phyloP scores from a whole-genome alignment of 2,329 filamentous ascomycete genomes.

The Curvularia verruculosa region DNA sequence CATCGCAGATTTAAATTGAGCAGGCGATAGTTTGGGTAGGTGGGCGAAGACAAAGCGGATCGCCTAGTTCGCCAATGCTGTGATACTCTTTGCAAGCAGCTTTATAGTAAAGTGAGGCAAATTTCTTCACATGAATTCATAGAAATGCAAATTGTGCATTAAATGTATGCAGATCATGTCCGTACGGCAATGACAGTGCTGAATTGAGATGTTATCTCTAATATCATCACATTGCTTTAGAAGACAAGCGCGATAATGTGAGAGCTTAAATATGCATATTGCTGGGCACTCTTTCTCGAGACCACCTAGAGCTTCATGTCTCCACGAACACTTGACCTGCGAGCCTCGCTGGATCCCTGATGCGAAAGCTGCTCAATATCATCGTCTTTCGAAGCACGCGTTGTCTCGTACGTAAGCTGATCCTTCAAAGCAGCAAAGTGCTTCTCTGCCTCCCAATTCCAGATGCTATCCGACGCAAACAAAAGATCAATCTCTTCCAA shows the following conservation, averaged over 20 bases:
- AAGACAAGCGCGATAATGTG: not conserved
- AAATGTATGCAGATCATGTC: not conserved
- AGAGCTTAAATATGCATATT: not conserved
- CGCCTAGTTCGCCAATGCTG: not conserved
- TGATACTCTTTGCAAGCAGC: not conserved
- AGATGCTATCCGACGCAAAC: conserved; percentile 70
- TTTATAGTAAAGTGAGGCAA: not conserved
- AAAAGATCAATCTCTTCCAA: conserved; percentile 77
- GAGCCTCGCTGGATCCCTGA: not conserved
- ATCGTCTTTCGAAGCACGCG: conserved; percentile 7
- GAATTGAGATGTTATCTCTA: too few relatives aligned
- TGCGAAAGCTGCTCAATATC: conserved; percentile 11
- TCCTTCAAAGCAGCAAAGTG: conserved; percentile 33
- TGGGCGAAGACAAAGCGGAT: not conserved
- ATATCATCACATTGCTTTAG: too few relatives aligned
- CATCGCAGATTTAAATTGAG: too few relatives aligned
- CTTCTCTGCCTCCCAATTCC: conserved; percentile 63
- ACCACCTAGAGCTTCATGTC: conserved; percentile 1
- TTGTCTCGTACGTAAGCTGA: conserved; percentile 1
- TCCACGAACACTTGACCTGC: not conserved
- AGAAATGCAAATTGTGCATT: not conserved
- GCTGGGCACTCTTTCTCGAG: not conserved
- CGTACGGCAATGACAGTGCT: too few relatives aligned
- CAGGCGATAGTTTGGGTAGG: not conserved
- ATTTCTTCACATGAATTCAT: not conserved